Percentiles rank a stretch among this genome's conserved stretches.
These are phyloP conservation scores for Barnettozyma populi DNA, from an alignment of 805 yeast species.

Conservation along the genomic window DNA sequence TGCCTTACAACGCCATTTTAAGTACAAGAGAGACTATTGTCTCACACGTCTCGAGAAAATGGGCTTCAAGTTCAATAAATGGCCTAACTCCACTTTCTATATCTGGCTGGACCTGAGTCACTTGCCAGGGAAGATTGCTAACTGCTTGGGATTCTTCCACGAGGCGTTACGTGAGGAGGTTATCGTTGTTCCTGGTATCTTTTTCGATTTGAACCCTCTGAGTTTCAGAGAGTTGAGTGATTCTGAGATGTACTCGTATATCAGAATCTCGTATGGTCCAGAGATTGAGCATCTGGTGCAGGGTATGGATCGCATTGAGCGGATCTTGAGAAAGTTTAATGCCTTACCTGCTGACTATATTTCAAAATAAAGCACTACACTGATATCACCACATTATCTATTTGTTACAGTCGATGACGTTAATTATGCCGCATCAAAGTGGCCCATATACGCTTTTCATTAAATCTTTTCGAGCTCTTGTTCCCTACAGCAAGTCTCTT, in stretches of 20 bases:
- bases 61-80: constrained; percentile 48
- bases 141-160: constrained; percentile 58
- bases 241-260: constrained; percentile 54
- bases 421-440: too few relatives aligned
- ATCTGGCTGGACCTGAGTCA: constrained; percentile 53
- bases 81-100: constrained; percentile 55
- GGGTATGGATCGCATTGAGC: constrained; percentile 59
- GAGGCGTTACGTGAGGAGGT: constrained; percentile 56
- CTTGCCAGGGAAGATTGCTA: constrained; percentile 49
- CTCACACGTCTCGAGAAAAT: constrained; percentile 40
- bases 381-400: too few relatives aligned
- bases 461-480: too few relatives aligned
- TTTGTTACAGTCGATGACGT: too few relatives aligned
- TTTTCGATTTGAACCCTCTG: constrained; percentile 54
- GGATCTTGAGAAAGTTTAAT: constrained; percentile 38
- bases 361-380: not conserved
- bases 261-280: constrained; percentile 57
- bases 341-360: constrained; percentile 34
- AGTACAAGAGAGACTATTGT: constrained; percentile 52
- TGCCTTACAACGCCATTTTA: constrained; percentile 53
- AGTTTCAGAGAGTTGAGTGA: constrained; percentile 43
- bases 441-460: too few relatives aligned
- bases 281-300: constrained; percentile 42
- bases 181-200: constrained; percentile 58
- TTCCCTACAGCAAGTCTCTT: too few relatives aligned